These are phyloP conservation scores for Magnolia changhungtana DNA, from an alignment of 164 flowering plant genomes.

Conservation along the genomic window DNA sequence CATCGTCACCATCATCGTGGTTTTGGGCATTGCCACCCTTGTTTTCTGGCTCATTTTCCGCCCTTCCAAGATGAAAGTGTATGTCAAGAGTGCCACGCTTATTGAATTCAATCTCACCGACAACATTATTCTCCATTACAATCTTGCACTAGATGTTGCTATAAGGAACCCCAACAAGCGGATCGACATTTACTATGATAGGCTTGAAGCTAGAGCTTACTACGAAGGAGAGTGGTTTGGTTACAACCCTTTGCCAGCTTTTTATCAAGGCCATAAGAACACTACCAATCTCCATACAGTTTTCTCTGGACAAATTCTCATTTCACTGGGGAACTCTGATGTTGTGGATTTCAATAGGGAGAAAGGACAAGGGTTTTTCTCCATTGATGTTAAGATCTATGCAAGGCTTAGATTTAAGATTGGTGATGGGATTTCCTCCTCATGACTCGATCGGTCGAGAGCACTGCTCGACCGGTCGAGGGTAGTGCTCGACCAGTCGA, in stretches of 20 bases:
- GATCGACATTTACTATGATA: slow-evolving; percentile 36
- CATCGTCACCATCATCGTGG: slow-evolving; percentile 14
- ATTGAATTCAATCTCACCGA: slow-evolving; percentile 23
- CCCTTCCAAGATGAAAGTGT: slow-evolving; percentile 27
- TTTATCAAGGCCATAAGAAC: slow-evolving; percentile 41
- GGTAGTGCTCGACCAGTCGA: too few species aligned
- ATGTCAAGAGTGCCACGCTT: slow-evolving; percentile 32
- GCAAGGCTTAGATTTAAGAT: slow-evolving; percentile 27
- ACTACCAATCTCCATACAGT: slow-evolving; percentile 19
- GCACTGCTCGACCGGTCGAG: too few species aligned
- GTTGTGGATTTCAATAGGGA: slow-evolving; percentile 14
- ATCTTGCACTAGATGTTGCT: slow-evolving; percentile 26
- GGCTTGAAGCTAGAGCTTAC: slow-evolving; percentile 28
- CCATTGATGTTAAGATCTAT: slow-evolving; percentile 21
- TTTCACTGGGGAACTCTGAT: background rate
- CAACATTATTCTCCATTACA: slow-evolving; percentile 25
- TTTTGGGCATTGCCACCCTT: slow-evolving; percentile 27
- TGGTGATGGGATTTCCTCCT: slow-evolving; percentile 1
- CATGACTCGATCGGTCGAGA: too few species aligned
- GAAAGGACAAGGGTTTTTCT: slow-evolving; percentile 22
- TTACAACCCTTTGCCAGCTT: slow-evolving; percentile 13
- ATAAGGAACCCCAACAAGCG: slow-evolving; percentile 37
- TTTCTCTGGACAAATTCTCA: slow-evolving; percentile 17
- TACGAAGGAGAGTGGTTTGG: slow-evolving; percentile 21
- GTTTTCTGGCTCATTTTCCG: slow-evolving; percentile 36